These are phyloP conservation scores for Fomitopsis pulvina DNA, from an alignment of 768 basidiomycete species.

Conservation along the genomic window DNA sequence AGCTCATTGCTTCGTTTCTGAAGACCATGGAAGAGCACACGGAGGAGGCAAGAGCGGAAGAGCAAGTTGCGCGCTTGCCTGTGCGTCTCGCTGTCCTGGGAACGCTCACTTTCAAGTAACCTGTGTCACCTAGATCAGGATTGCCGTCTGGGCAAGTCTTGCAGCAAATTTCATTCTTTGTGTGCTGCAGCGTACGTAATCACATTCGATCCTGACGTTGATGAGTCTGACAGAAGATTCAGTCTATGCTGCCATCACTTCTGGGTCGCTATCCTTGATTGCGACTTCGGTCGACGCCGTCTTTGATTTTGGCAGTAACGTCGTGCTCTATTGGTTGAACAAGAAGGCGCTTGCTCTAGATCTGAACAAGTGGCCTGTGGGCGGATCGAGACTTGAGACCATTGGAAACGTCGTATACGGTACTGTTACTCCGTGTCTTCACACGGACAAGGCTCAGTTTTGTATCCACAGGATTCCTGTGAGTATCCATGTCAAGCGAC, in stretches of 20 bases:
- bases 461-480: constrained; percentile 41
- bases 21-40: constrained; percentile 91
- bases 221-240: neutral
- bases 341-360: constrained; percentile 66
- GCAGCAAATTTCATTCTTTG: constrained; percentile 67
- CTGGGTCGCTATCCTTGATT: constrained; percentile 76
- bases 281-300: constrained; percentile 88
- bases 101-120: neutral
- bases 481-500: constrained; percentile 8
- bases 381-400: constrained; percentile 85
- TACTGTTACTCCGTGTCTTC: constrained; percentile 18
- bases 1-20: constrained; percentile 84
- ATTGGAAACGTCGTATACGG: constrained; percentile 88
- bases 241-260: constrained; percentile 92
- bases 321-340: constrained; percentile 78
- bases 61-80: constrained; percentile 57
- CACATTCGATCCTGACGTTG: neutral
- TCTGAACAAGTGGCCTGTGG: constrained; percentile 84
- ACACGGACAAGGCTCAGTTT: neutral
- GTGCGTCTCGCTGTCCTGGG: constrained; percentile 33
- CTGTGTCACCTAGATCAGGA: constrained; percentile 57
- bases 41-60: constrained; percentile 67
- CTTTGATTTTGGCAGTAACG: constrained; percentile 78
- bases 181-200: constrained; percentile 55
- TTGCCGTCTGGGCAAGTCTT: constrained; percentile 84